Evolutionary conservation across 306 rosid genomes (phyloP), one percentile per base, ranked within the genome.

Genomic region (Trifolium repens): DNA sequence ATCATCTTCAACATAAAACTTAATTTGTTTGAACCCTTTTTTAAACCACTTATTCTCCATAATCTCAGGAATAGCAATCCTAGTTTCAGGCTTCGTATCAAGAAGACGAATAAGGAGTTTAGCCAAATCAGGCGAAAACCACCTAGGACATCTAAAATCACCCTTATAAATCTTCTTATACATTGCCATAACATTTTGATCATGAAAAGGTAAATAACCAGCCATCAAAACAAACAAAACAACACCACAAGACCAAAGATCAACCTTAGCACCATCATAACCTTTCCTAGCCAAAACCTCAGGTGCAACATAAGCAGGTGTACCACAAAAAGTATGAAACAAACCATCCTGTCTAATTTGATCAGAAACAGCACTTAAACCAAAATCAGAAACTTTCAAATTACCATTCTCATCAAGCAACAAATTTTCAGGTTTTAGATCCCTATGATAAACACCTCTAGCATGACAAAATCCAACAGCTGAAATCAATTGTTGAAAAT

Each of bases 251-350:
- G 98, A 89, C 98, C 98, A 93, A 12, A 93, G 87, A 75, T 93
- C 98, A 16, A 91, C 97, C 78, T 91, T 93, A 0, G 88, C 92
- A 3, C 96, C 97, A 53, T 93, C 98, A 39, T 93, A 93, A 0
- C 98, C 98, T 57, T 88, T 89, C 27, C 98, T 78, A 0, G 81
- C 93, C 49, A 93, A 71, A 49, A 93, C 97, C 86, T 93, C 98
- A 1, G 98, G 97, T 1, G 98, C 98, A 17, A 93, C 98, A 61
- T 93, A 93, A 0, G 97, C 96, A n/a, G 98, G 98, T 0, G 98
- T 93, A 0, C 98, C 98, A 17, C 98, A 93, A 69, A 93, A 93
- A 7, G 98, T 93, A 75, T 93, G 98, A 40, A 93, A 93, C 73
- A 93, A 64, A 3, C 97, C 98, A 52, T 93, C 98, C 65, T 93